Conservation (phyloP, 2,329 filamentous ascomycete genomes). For the Coniochaeta sp. region DNA sequence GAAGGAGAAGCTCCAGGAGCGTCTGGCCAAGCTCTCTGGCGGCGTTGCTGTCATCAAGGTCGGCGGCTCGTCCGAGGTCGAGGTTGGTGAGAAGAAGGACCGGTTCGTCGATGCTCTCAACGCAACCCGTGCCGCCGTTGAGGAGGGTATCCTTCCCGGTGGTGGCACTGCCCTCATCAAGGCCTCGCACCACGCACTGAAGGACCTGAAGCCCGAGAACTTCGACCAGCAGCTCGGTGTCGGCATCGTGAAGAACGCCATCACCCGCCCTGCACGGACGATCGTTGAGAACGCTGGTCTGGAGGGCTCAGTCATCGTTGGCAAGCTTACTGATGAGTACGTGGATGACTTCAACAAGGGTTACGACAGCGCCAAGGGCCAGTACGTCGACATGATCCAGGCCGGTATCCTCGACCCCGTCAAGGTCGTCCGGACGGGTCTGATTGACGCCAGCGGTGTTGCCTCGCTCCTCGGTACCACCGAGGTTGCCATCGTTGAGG, state of each 20-base stretch:
- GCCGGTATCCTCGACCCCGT: slow-evolving; percentile 97
- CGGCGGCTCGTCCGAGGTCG: slow-evolving; percentile 92
- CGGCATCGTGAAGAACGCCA: slow-evolving; percentile 95
- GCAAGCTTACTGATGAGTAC: slow-evolving; percentile 95
- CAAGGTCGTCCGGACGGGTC: slow-evolving; percentile 97
- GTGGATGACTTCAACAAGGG: slow-evolving; percentile 94
- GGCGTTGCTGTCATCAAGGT: slow-evolving; percentile 99
- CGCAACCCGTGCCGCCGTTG: slow-evolving; percentile 93
- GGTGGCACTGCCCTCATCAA: slow-evolving; percentile 98
- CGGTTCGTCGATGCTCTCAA: slow-evolving; percentile 97
- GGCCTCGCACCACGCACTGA: slow-evolving; percentile 83
- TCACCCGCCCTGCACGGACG: slow-evolving; percentile 86
- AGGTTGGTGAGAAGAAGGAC: slow-evolving; percentile 99
- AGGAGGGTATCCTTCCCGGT: slow-evolving; percentile 98
- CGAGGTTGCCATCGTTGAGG: slow-evolving; percentile 96
- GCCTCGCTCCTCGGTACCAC: slow-evolving; percentile 96
- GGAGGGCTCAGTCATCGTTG: slow-evolving; percentile 92
- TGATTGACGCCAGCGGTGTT: slow-evolving; percentile 91
- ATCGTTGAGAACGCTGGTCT: slow-evolving; percentile 98
- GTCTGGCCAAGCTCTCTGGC: slow-evolving; percentile 96
- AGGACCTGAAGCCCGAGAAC: slow-evolving; percentile 79
- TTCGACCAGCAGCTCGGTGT: slow-evolving; percentile 99
- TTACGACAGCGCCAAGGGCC: slow-evolving; percentile 91
- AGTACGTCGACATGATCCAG: slow-evolving; percentile 98
- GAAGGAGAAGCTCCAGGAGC: slow-evolving; percentile 99